Percentiles rank a stretch among this genome's conserved stretches.
Conservation (phyloP, 1,284 basidiomycete species). For the Agroathelia rolfsii region DNA sequence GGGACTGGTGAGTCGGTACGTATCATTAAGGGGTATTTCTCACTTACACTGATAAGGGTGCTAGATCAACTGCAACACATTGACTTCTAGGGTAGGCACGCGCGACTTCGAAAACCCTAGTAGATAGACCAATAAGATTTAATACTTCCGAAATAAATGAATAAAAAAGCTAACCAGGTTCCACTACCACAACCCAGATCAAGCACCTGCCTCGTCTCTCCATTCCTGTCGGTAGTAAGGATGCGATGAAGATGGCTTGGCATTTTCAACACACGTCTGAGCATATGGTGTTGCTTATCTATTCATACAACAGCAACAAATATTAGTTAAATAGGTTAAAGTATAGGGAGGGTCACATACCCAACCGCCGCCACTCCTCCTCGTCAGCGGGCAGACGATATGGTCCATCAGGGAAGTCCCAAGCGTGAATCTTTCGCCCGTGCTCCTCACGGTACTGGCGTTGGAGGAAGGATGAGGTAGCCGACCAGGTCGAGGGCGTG, state of each 20-base stretch:
- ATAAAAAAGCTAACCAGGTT: slow-evolving; percentile 42
- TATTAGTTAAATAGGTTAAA: not conserved
- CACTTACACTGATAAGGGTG: slow-evolving; percentile 58
- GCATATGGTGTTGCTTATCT: slow-evolving; percentile 63
- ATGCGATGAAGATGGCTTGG: slow-evolving; percentile 44
- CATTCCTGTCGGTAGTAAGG: slow-evolving; percentile 46
- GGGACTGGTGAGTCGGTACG: slow-evolving; percentile 2
- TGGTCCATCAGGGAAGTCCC: slow-evolving; percentile 69
- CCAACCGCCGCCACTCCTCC: slow-evolving; percentile 58
- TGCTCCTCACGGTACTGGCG: slow-evolving; percentile 54
- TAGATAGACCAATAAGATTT: slow-evolving; percentile 9
- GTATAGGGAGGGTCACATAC: slow-evolving; percentile 28
- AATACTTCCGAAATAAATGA: slow-evolving; percentile 5
- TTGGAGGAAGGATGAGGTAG: slow-evolving; percentile 52
- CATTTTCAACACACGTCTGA: slow-evolving; percentile 54
- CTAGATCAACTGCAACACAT: slow-evolving; percentile 66
- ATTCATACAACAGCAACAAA: slow-evolving; percentile 12
- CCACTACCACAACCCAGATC: slow-evolving; percentile 75
- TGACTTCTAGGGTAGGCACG: slow-evolving; percentile 59
- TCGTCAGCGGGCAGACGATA: slow-evolving; percentile 69
- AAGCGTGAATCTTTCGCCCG: slow-evolving; percentile 59
- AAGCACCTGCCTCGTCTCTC: slow-evolving; percentile 50
- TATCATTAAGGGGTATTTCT: slow-evolving; percentile 13
- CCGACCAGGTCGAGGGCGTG: slow-evolving; percentile 53
- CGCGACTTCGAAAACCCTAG: slow-evolving; percentile 67